Evolutionary conservation across 768 basidiomycete genomes (phyloP).

Genomic region (Hygrophorus russula): DNA sequence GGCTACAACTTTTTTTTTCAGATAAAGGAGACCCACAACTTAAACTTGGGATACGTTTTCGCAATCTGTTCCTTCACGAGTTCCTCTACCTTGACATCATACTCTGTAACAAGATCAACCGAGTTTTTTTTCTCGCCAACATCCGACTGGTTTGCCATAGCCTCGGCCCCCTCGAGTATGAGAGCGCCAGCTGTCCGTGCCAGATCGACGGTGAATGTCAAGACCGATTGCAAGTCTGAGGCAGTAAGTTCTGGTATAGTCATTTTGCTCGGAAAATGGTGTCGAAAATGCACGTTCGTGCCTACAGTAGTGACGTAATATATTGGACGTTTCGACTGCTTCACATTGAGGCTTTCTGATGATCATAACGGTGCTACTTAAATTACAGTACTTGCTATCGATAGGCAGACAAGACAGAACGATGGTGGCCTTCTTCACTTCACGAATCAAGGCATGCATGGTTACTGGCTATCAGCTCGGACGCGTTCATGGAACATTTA

Average conservation of each 20-base stretch:
- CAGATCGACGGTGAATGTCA: constrained; percentile 58
- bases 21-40: constrained; percentile 51
- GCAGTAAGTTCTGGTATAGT: constrained; percentile 27
- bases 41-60: constrained; percentile 57
- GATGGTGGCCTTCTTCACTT: too few species aligned
- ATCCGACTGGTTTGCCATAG: constrained; percentile 47
- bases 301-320: too few species aligned
- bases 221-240: constrained; percentile 44
- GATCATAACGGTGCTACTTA: too few species aligned
- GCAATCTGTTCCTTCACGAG: constrained; percentile 63
- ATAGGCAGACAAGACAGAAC: too few species aligned
- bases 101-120: constrained; percentile 91
- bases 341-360: too few species aligned
- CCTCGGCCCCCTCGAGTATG: constrained; percentile 69
- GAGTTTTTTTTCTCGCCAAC: constrained; percentile 77
- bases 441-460: too few species aligned
- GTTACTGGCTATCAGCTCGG: too few species aligned
- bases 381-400: too few species aligned
- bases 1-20: too few species aligned
- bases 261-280: constrained; percentile 17
- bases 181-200: constrained; percentile 66
- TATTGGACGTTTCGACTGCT: too few species aligned
- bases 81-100: constrained; percentile 85
- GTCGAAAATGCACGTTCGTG: too few species aligned
- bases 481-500: too few species aligned